Evolutionary conservation across 495 filamentous ascomycete genomes (phyloP).

Genomic region (Aspergillus biplanus): DNA sequence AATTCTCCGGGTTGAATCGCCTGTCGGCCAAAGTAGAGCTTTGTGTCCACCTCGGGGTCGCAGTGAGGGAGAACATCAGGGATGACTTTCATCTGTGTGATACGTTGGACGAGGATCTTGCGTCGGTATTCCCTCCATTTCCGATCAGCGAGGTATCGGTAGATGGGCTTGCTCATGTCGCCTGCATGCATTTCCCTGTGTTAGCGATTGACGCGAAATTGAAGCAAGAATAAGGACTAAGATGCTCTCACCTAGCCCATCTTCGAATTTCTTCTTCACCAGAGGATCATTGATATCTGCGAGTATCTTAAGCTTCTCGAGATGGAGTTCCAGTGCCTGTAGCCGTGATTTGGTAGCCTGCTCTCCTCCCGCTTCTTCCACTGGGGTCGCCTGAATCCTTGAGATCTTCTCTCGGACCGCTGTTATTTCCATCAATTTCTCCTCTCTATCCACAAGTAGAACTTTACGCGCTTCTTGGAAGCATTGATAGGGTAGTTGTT

Average conservation of each 20-base stretch:
- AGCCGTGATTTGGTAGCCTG: constrained; percentile 65
- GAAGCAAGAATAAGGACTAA: neutral
- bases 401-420: constrained; percentile 61
- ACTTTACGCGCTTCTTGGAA: constrained; percentile 95
- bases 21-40: constrained; percentile 72
- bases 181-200: constrained; percentile 50
- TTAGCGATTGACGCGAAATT: constrained; percentile 1
- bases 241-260: constrained; percentile 74
- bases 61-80: constrained; percentile 91
- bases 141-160: constrained; percentile 82
- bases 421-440: constrained; percentile 74
- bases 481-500: constrained; percentile 91
- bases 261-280: constrained; percentile 93
- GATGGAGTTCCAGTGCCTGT: constrained; percentile 67
- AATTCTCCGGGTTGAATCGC: constrained; percentile 75
- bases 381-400: constrained; percentile 60
- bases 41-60: constrained; percentile 76
- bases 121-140: constrained; percentile 86
- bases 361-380: constrained; percentile 60
- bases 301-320: constrained; percentile 83
- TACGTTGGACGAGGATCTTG: constrained; percentile 78
- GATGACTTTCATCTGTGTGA: constrained; percentile 84
- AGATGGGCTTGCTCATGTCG: constrained; percentile 96
- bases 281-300: constrained; percentile 95
- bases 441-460: constrained; percentile 74